Evolutionary conservation across 176 grass and related monocot species (phyloP), one percentile per base, ranked within the genome.

Genomic region (Thalia dealbata): DNA sequence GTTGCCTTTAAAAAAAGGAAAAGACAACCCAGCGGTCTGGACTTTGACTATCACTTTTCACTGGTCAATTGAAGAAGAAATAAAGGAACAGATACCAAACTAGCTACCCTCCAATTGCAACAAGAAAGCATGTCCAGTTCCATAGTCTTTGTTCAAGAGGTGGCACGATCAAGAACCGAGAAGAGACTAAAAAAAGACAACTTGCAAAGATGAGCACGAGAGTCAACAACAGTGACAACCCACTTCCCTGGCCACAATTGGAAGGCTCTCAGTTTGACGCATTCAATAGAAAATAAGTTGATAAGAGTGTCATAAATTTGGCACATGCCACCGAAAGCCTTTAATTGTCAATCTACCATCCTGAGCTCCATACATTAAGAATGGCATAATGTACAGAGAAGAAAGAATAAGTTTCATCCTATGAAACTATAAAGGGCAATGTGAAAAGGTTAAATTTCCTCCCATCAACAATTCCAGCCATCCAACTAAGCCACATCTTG

Each of bases 71-170:
- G 52, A 55, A 19, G 52, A 19, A n/a, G 1, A 21, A 55, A 19
- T 6, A 55, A 55, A 55, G 52, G 15, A 55, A 55, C 19, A 19
- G 52, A 16, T 6, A 55, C 4, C 32, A 4, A 38, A 38, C 32
- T 38, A 38, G 32, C 32, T 55, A 55, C 52, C 16, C 52, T 55
- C 3, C 14, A 55, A 55, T 6, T 21, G 52, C 52, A 55, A 14
- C 18, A 18, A 55, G 2, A 55, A 55, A 55, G 52, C 2, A 21
- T 14, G 8, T 16, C 52, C 52, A 55, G 51, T 54, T 3, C 11
- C 18, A 10, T 19, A 44, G 42, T 21, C 51, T 54, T 16, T 54
- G 51, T 54, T 54, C 14, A 86, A 90, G 51, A 54, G 16, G 51
- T 21, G n/a, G 56, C n/a, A 13, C 51, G 16, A 44, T 44, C 16